Conservation (phyloP, 1,139 yeast genomes). For the Sugiyamaella paludigena region DNA sequence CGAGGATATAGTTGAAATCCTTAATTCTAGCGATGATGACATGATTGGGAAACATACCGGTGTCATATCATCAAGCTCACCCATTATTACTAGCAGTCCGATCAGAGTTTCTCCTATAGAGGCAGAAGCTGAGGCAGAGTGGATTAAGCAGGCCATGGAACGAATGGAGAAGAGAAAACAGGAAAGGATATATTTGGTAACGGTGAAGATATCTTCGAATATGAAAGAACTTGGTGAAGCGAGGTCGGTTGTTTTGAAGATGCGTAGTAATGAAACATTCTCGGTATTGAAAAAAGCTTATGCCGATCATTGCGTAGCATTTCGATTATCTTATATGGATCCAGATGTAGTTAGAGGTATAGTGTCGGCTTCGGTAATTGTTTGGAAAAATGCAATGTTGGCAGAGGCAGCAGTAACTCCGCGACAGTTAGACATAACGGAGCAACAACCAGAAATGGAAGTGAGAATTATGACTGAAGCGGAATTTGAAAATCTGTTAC, state of each 20-base stretch:
- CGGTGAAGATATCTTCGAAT: conserved; percentile 4
- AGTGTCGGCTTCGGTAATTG: conserved; percentile 17
- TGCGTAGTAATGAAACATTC: conserved; percentile 10
- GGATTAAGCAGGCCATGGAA: too few species aligned
- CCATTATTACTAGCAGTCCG: too few species aligned
- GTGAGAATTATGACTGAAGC: conserved; percentile 21
- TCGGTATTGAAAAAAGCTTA: conserved; percentile 4
- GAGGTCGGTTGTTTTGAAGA: conserved; percentile 2
- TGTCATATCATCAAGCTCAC: too few species aligned
- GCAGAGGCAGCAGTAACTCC: conserved; percentile 21
- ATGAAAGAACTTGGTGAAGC: conserved; percentile 3
- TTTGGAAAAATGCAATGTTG: conserved; percentile 23
- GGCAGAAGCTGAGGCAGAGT: too few species aligned
- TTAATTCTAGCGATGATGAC: too few species aligned
- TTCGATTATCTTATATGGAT: background rate
- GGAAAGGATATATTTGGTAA: conserved; percentile 1
- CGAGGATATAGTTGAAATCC: too few species aligned
- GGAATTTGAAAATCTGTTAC: conserved; percentile 20
- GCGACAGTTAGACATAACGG: conserved; percentile 4
- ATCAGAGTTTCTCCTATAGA: too few species aligned
- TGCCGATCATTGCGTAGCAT: conserved; percentile 3
- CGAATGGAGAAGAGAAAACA: background rate
- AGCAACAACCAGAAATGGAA: conserved; percentile 20
- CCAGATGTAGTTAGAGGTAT: background rate
- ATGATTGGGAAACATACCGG: too few species aligned